Conservation (phyloP, 1,139 yeast species). For the Tardiomyces blankii region DNA sequence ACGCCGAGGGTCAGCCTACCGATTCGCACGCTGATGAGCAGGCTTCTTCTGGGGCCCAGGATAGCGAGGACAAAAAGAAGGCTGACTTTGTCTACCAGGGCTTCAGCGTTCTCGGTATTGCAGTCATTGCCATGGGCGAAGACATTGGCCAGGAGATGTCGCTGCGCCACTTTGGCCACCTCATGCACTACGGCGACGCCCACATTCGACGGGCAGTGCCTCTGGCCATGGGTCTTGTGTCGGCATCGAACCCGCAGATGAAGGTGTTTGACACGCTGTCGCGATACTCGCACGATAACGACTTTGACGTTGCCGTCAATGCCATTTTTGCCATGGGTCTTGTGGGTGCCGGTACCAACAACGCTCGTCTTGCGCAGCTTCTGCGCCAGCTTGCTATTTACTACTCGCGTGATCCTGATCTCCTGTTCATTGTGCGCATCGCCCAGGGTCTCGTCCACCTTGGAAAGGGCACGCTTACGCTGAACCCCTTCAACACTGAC, state of each 20-base stretch:
- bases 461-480: slow-evolving; percentile 89
- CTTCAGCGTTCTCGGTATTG: slow-evolving; percentile 89
- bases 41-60: slow-evolving; percentile 21
- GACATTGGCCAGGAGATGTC: slow-evolving; percentile 98
- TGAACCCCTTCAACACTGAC: slow-evolving; percentile 85
- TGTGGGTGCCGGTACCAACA: slow-evolving; percentile 97
- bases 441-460: slow-evolving; percentile 92
- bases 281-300: slow-evolving; percentile 92
- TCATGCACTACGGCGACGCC: slow-evolving; percentile 96
- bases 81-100: slow-evolving; percentile 33
- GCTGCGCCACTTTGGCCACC: slow-evolving; percentile 89
- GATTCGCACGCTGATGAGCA: slow-evolving; percentile 13
- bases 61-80: slow-evolving; percentile 24
- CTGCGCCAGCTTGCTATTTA: slow-evolving; percentile 91
- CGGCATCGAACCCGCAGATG: slow-evolving; percentile 93
- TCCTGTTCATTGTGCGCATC: slow-evolving; percentile 84
- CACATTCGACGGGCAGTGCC: slow-evolving; percentile 93
- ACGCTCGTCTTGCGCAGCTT: slow-evolving; percentile 93
- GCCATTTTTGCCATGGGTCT: slow-evolving; percentile 96
- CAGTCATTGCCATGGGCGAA: slow-evolving; percentile 95
- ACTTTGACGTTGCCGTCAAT: slow-evolving; percentile 87
- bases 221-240: slow-evolving; percentile 90
- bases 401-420: slow-evolving; percentile 83
- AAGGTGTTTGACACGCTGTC: slow-evolving; percentile 94
- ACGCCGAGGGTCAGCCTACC: slow-evolving; percentile 4